Conservation (phyloP, 192 early-diverging fungal genomes). For the Backusella macrospora region DNA sequence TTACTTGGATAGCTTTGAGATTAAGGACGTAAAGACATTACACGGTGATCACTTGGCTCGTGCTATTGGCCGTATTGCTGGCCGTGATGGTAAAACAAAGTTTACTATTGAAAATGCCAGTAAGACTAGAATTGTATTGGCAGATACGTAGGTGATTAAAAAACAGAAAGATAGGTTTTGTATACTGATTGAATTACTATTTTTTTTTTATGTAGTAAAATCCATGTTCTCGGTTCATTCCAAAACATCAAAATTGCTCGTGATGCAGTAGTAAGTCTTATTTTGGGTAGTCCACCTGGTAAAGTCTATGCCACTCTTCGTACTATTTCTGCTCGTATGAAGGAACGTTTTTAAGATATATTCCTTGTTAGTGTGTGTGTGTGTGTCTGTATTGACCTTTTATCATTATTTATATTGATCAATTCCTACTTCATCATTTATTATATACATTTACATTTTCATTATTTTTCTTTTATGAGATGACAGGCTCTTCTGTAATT, state of each 20-base stretch:
- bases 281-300: constrained; percentile 94
- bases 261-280: constrained; percentile 88
- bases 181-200: neutral
- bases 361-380: too few species aligned
- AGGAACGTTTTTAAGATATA: constrained; percentile 82
- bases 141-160: constrained; percentile 75
- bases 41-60: constrained; percentile 94
- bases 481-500: too few species aligned
- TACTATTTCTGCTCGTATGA: constrained; percentile 86
- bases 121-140: constrained; percentile 94
- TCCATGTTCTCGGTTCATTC: neutral
- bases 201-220: constrained; percentile 11
- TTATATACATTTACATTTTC: too few species aligned
- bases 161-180: neutral
- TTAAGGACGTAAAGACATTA: constrained; percentile 97
- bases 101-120: constrained; percentile 97
- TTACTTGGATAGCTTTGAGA: constrained; percentile 95
- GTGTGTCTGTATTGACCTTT: too few species aligned
- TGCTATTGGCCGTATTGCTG: constrained; percentile 98
- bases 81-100: constrained; percentile 96
- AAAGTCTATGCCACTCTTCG: constrained; percentile 94
- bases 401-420: too few species aligned
- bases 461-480: too few species aligned
- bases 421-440: too few species aligned
- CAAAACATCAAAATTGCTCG: constrained; percentile 63